Conservation (phyloP, 768 basidiomycete genomes). For the Rhizopogon rudus region DNA sequence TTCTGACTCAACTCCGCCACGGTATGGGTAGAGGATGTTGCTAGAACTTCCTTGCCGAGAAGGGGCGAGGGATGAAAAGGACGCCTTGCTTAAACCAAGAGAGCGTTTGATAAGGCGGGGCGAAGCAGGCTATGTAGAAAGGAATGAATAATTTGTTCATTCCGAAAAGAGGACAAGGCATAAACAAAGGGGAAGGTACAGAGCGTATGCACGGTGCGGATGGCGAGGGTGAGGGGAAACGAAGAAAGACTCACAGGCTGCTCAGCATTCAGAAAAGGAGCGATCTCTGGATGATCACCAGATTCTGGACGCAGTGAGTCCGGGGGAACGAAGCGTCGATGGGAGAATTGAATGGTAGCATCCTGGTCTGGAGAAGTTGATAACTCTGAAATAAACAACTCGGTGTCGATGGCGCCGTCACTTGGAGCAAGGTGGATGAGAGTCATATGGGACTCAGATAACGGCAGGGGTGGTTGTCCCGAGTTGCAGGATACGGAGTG, state of each 20-base stretch:
- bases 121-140: neutral
- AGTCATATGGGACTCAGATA: neutral
- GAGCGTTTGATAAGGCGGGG: constrained; percentile 15
- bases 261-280: constrained; percentile 4
- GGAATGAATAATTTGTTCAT: neutral
- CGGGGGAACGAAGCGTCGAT: neutral
- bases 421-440: neutral
- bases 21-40: constrained; percentile 21
- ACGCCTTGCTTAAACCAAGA: constrained; percentile 25
- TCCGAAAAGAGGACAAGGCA: neutral
- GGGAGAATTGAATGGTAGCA: neutral
- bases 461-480: neutral
- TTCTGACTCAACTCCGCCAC: constrained; percentile 24
- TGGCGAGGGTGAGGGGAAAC: neutral
- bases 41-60: constrained; percentile 28
- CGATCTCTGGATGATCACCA: neutral
- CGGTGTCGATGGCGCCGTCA: neutral
- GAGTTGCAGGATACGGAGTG: neutral
- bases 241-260: constrained; percentile 3
- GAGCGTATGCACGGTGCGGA: neutral
- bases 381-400: neutral
- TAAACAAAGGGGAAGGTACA: neutral
- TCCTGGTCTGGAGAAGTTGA: neutral
- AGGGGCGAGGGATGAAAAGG: constrained; percentile 33
- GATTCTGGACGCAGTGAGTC: neutral